Evolutionary conservation across 2,329 filamentous ascomycete genomes (phyloP).

Genomic region (Xylaria digitata): DNA sequence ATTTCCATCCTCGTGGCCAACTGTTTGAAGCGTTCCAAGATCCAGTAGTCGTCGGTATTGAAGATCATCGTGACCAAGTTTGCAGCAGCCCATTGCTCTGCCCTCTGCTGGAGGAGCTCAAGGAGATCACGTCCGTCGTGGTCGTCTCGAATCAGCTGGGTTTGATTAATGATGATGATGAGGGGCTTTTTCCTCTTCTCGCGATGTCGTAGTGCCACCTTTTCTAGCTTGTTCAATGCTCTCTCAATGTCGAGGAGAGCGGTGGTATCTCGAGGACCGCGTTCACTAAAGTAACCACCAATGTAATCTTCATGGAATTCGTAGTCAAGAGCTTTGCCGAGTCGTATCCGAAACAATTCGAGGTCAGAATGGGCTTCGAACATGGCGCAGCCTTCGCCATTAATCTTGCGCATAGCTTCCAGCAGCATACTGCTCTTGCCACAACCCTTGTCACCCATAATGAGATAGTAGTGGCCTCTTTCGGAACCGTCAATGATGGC

Average conservation of each 20-base stretch:
- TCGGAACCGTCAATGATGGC: slow-evolving; percentile 80
- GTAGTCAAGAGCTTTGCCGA: slow-evolving; percentile 94
- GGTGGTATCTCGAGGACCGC: slow-evolving; percentile 89
- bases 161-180: slow-evolving; percentile 93
- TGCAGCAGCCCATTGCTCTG: slow-evolving; percentile 94
- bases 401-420: slow-evolving; percentile 92
- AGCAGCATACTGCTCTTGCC: slow-evolving; percentile 97
- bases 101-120: slow-evolving; percentile 93
- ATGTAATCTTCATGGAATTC: slow-evolving; percentile 99
- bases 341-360: slow-evolving; percentile 91
- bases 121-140: slow-evolving; percentile 93
- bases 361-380: slow-evolving; percentile 95
- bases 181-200: slow-evolving; percentile 73
- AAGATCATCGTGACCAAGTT: slow-evolving; percentile 93
- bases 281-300: slow-evolving; percentile 93
- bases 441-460: slow-evolving; percentile 95
- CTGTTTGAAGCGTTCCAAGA: slow-evolving; percentile 93
- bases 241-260: slow-evolving; percentile 95
- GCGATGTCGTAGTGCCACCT: slow-evolving; percentile 83
- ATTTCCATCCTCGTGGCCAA: slow-evolving; percentile 96
- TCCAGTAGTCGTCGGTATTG: slow-evolving; percentile 98
- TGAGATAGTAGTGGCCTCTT: slow-evolving; percentile 86
- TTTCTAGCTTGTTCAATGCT: slow-evolving; percentile 97
- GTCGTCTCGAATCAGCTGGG: slow-evolving; percentile 90
- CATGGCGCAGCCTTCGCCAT: slow-evolving; percentile 92